A percentile compares a stretch with the other conserved stretches of the same genome.
Evolutionary conservation across 1,139 yeast genomes (phyloP).

Genomic region (Wickerhamiella pararugosa): DNA sequence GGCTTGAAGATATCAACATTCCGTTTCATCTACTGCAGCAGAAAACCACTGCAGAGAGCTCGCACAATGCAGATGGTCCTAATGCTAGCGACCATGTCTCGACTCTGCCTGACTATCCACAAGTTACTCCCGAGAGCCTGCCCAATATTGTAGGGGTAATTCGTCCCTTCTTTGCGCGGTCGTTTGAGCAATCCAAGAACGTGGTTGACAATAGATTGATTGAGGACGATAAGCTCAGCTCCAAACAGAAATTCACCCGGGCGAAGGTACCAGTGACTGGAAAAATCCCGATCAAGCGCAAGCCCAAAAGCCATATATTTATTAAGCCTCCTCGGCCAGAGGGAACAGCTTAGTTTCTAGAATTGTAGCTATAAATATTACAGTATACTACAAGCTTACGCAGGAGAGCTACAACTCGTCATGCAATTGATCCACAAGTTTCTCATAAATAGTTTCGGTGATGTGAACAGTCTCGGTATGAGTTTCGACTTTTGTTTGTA

Average conservation of each 20-base stretch:
- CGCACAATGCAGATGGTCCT: constrained; percentile 14
- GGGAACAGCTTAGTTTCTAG: not conserved
- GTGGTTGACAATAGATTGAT: constrained; percentile 24
- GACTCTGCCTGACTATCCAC: constrained; percentile 26
- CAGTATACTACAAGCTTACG: too few species aligned
- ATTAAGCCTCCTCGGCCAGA: constrained; percentile 13
- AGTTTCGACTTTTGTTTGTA: too few species aligned
- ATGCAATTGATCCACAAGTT: too few species aligned
- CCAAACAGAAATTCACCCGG: constrained; percentile 48
- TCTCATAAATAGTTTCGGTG: too few species aligned
- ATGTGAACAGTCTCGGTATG: too few species aligned
- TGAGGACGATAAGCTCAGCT: constrained; percentile 74
- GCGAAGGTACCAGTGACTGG: constrained; percentile 92
- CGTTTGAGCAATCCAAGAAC: constrained; percentile 17
- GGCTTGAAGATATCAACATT: constrained; percentile 69
- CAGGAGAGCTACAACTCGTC: too few species aligned
- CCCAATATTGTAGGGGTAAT: constrained; percentile 41
- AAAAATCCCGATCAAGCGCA: constrained; percentile 48
- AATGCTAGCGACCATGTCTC: constrained; percentile 11
- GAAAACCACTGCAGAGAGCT: constrained; percentile 24
- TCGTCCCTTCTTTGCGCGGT: constrained; percentile 36
- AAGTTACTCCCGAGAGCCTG: constrained; percentile 35
- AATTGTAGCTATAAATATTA: too few species aligned
- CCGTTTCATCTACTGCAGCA: constrained; percentile 78
- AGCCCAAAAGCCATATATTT: constrained; percentile 25